Evolutionary conservation across 2,329 filamentous ascomycete species (phyloP).

Genomic region (Thielaviopsis euricoi): DNA sequence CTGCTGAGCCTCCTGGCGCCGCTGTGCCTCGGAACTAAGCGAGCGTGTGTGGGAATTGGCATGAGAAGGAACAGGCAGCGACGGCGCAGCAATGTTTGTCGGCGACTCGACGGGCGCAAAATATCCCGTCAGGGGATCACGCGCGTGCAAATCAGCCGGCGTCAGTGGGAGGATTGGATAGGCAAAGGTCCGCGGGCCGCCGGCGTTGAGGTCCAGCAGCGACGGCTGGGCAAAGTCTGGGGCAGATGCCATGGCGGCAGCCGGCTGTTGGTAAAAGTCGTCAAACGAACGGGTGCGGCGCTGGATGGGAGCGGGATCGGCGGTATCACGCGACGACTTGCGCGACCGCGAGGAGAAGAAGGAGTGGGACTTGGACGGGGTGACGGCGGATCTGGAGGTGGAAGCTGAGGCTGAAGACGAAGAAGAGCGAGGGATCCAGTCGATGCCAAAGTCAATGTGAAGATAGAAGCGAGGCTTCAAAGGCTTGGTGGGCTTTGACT

Average conservation of each 20-base stretch:
- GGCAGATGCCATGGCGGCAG: not conserved
- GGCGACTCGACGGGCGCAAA: slow-evolving; percentile 1
- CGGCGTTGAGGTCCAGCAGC: slow-evolving; percentile 1
- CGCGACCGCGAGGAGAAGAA: slow-evolving; percentile 2
- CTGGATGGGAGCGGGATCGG: slow-evolving; percentile 7
- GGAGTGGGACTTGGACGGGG: slow-evolving; percentile 12
- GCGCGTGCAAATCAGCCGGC: slow-evolving; percentile 5
- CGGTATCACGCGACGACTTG: not conserved
- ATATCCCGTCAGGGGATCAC: slow-evolving; percentile 7
- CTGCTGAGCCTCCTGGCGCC: not conserved
- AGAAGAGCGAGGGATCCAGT: slow-evolving; percentile 25
- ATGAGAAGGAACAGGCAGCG: not conserved
- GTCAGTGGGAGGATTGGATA: slow-evolving; percentile 7
- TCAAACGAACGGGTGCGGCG: slow-evolving; percentile 17
- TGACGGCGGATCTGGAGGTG: slow-evolving; percentile 30
- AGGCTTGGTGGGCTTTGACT: slow-evolving; percentile 15
- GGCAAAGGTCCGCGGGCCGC: not conserved
- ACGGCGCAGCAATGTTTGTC: not conserved
- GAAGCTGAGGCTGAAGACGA: slow-evolving; percentile 21
- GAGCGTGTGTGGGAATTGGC: no score
- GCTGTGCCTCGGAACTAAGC: not conserved
- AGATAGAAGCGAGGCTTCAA: slow-evolving; percentile 25
- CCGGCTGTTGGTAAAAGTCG: slow-evolving; percentile 26
- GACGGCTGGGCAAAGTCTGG: not conserved
- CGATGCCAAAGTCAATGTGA: slow-evolving; percentile 35